Evolutionary conservation across 148 eudicot genomes (phyloP).

Genomic region (Silene conica): DNA sequence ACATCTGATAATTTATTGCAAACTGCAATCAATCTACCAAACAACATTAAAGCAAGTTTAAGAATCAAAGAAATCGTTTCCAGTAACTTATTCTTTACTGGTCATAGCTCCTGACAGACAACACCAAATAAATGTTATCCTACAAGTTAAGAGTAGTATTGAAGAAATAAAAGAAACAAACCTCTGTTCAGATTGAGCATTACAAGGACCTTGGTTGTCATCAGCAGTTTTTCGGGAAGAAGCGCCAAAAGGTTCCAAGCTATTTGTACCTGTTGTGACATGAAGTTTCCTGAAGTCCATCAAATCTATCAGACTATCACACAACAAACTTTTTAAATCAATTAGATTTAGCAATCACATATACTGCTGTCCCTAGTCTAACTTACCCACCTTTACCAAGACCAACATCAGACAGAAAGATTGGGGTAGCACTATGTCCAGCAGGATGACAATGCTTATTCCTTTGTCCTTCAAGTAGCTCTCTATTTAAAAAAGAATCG

Average conservation of each 20-base stretch:
- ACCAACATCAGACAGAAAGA: slow-evolving; percentile 23
- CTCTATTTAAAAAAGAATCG: slow-evolving; percentile 24
- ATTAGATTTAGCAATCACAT: slow-evolving; percentile 22
- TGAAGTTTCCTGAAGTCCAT: slow-evolving; percentile 1
- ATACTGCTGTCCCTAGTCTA: slow-evolving; percentile 19
- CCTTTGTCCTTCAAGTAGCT: slow-evolving; percentile 25
- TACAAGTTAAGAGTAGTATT: background rate
- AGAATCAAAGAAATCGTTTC: background rate
- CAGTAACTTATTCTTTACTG: background rate
- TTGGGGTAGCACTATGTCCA: slow-evolving; percentile 18
- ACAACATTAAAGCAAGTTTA: background rate
- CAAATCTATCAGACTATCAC: background rate
- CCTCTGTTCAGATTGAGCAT: slow-evolving; percentile 33
- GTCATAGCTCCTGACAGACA: slow-evolving; percentile 2
- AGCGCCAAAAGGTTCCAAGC: slow-evolving; percentile 24
- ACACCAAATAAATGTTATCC: slow-evolving; percentile 2
- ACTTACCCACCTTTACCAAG: slow-evolving; percentile 22
- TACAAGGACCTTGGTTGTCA: slow-evolving; percentile 19
- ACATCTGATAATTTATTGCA: background rate
- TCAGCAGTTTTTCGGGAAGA: slow-evolving; percentile 13
- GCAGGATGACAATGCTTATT: slow-evolving; percentile 14
- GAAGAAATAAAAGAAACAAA: slow-evolving; percentile 16
- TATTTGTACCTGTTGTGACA: slow-evolving; percentile 30
- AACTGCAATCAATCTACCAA: background rate
- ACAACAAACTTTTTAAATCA: background rate